Percentiles rank a stretch among this genome's conserved stretches.
These are phyloP conservation scores for Garcileccinum viscosum DNA, from an alignment of 1,284 basidiomycete species.

Conservation along the genomic window DNA sequence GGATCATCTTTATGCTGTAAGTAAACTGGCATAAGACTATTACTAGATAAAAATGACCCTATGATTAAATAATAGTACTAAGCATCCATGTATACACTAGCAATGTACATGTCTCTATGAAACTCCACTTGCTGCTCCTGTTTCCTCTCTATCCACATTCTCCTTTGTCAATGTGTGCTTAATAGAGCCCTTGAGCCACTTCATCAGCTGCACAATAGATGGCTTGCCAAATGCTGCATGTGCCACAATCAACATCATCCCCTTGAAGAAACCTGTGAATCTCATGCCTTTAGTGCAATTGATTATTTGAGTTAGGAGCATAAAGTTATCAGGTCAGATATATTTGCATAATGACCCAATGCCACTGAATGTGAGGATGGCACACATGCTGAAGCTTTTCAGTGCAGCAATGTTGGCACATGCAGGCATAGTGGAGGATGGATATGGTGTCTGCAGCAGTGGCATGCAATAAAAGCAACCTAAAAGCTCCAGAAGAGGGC, in stretches of 20 bases:
- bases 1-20: too few relatives aligned
- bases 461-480: slow-evolving; percentile 92
- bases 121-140: slow-evolving; percentile 65
- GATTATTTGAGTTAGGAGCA: slow-evolving; percentile 92
- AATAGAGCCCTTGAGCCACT: slow-evolving; percentile 75
- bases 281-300: slow-evolving; percentile 91
- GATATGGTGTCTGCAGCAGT: slow-evolving; percentile 85
- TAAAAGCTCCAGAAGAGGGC: slow-evolving; percentile 78
- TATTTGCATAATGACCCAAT: slow-evolving; percentile 97
- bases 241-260: slow-evolving; percentile 76
- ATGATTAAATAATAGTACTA: too few relatives aligned
- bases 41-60: too few relatives aligned
- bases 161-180: slow-evolving; percentile 29
- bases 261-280: slow-evolving; percentile 87
- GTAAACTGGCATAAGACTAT: too few relatives aligned
- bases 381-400: slow-evolving; percentile 89
- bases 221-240: slow-evolving; percentile 96
- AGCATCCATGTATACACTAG: too few relatives aligned
- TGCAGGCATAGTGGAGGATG: slow-evolving; percentile 80
- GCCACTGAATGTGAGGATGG: slow-evolving; percentile 92
- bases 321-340: slow-evolving; percentile 89
- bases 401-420: slow-evolving; percentile 96
- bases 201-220: slow-evolving; percentile 71
- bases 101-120: slow-evolving; percentile 84
- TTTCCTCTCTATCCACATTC: slow-evolving; percentile 20